Base-by-base conservation (phyloP, 2,329 filamentous ascomycete genomes). In the Verticillium nonalfalfae region DNA sequence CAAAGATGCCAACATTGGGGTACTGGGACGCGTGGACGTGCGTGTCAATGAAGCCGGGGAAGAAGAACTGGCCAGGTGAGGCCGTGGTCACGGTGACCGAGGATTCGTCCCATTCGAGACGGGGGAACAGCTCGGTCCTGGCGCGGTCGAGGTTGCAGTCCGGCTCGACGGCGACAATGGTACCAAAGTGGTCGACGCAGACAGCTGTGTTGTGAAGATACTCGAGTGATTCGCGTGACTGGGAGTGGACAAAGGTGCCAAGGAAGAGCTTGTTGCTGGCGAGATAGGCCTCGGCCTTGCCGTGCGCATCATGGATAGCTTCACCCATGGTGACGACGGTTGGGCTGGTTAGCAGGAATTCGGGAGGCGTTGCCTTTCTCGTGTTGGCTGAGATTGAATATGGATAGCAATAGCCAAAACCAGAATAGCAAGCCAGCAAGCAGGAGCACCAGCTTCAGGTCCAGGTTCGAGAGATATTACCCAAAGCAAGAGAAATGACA, bases 1-100 rank as follows among this genome's bases (percentile, higher is more conserved):
- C 95, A 72, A 98, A 98, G 65, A 99, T 89, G 62, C 95, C 95
- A 1, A 87, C 86, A 71, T 99, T 99, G 62, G 94, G 93, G 70
- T 97, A 97, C 77, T 99, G 95, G 0, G 93, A 85, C 9, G 95
- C 95, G 73, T 99, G 95, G 62, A 97, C 90, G 73, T 99, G 95
- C 1, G 95, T 97, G 74, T 99, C 94, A 63, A 95, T 87, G 70
- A 94, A 93, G 6, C 91, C 91, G 0, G 91, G 91, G 68, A 95
- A 94, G 79, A 91, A 93, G 77, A 94, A 94, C 60, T 90, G 83
- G 11, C 82, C 81, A 4, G 78, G 77, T 54, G 73, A 69, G 56
- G 70, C 70, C 2, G 64, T 66, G 11, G 72, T 69, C 10, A 82
- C 68, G 2, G 72, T 66, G 15, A 81, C 75, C 3, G 79, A 72